Base-by-base conservation (phyloP, 345 rosid species). In the Boechera stricta region DNA sequence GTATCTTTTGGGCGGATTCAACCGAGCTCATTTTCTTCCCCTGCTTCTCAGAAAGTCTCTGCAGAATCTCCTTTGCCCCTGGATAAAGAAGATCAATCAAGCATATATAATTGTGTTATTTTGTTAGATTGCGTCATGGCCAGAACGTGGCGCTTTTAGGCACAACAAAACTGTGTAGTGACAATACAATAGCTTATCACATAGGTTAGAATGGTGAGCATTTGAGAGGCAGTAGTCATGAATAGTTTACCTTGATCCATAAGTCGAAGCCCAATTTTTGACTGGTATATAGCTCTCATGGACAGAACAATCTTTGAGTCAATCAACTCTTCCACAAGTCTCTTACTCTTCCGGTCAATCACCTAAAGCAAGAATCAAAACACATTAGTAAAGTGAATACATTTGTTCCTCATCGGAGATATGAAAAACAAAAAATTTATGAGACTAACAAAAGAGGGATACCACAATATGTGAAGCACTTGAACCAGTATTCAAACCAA, bases 391-490 rank as follows among this genome's bases (percentile, higher is more conserved):
- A 52, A 16, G 54, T 64, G 62, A 6, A 35, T 35, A 24, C 65
- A 73, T 47, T 51, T 59, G 28, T 41, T 26, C 21, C 5, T 44
- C 64, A 42, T 36, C 11, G 13, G 45, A 41, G 13, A 36, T 36
- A 73, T 33, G 61, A 68, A 54, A 48, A 45, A 38, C 16, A 15
- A 56, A 56, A 13, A 6, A 2, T 3, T 4, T 3, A 59, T 9
- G 29, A 42, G 52, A 21, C 1, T 1, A 13, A 35, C 32, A 33
- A 41, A 74, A 82, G 67, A 72, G n/a, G 29, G 57, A 67, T 85
- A 92, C 98, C 97, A 94, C 70, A 79, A 94, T 90, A 82, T 94
- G 81, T n/a, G 98, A 89, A 82, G 97, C 93, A 83, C 89, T 84
- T 62, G 98, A 85, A 59, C 98, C 98, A 68, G 85, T 87, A 73